phyloP scores from a whole-genome alignment of 1,284 basidiomycete species.

The Stereum hirsutum region DNA sequence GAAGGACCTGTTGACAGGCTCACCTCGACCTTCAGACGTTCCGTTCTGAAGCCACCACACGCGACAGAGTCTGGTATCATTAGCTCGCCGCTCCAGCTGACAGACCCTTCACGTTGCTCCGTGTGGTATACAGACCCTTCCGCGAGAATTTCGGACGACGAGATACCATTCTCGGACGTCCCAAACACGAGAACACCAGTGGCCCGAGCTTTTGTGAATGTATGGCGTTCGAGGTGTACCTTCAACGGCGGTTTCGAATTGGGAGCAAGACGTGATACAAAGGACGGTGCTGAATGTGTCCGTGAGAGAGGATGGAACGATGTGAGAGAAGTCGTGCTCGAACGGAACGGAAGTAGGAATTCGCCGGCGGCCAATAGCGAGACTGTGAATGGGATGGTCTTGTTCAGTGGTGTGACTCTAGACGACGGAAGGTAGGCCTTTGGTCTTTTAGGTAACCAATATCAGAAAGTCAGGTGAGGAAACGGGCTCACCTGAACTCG shows the following conservation, averaged over 20 bases:
- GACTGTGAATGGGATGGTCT: slow-evolving; percentile 7
- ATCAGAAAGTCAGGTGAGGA: not conserved
- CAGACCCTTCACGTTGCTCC: slow-evolving; percentile 2
- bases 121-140: slow-evolving; percentile 4
- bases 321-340: not conserved
- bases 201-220: slow-evolving; percentile 6
- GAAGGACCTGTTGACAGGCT: too few relatives aligned
- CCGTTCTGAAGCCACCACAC: slow-evolving; percentile 7
- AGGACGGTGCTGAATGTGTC: not conserved
- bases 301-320: slow-evolving; percentile 10
- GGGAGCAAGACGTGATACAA: not conserved
- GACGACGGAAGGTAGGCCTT: slow-evolving; percentile 11
- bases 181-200: slow-evolving; percentile 10
- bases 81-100: slow-evolving; percentile 11
- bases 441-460: too few relatives aligned
- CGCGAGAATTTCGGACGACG: not conserved
- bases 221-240: slow-evolving; percentile 9
- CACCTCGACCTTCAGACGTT: slow-evolving; percentile 8
- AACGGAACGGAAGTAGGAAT: slow-evolving; percentile 6
- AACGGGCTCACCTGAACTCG: slow-evolving; percentile 6
- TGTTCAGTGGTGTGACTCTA: slow-evolving; percentile 5
- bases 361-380: slow-evolving; percentile 5
- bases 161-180: not conserved
- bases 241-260: not conserved
- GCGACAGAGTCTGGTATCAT: slow-evolving; percentile 1